Percentiles rank a stretch among this genome's conserved stretches.
Evolutionary conservation across 2,329 filamentous ascomycete genomes (phyloP).

Genomic region (Fusarium devonianum): DNA sequence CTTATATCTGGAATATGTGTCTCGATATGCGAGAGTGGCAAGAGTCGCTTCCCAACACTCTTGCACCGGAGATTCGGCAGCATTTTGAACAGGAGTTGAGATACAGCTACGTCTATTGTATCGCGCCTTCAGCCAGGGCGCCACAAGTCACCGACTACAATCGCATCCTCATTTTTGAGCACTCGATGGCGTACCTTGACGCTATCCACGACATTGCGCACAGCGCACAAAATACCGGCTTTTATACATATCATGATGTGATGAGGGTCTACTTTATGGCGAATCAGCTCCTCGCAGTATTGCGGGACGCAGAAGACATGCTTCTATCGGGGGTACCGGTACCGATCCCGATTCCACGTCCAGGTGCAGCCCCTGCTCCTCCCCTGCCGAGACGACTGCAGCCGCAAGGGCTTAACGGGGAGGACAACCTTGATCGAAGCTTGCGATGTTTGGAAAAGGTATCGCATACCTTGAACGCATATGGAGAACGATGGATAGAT

Average conservation of each 20-base stretch:
- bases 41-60: slow-evolving; percentile 72
- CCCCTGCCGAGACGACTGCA: slow-evolving; percentile 58
- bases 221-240: slow-evolving; percentile 65
- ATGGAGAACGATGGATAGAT: slow-evolving; percentile 66
- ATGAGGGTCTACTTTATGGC: slow-evolving; percentile 81
- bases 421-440: slow-evolving; percentile 63
- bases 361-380: slow-evolving; percentile 58
- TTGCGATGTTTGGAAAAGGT: slow-evolving; percentile 63
- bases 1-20: slow-evolving; percentile 79
- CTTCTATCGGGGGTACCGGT: slow-evolving; percentile 60
- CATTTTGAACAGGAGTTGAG: slow-evolving; percentile 88
- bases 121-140: slow-evolving; percentile 79
- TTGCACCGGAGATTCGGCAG: slow-evolving; percentile 71
- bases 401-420: slow-evolving; percentile 45
- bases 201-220: slow-evolving; percentile 73
- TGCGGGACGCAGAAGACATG: slow-evolving; percentile 64
- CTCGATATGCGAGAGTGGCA: slow-evolving; percentile 82
- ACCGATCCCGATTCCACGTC: slow-evolving; percentile 53
- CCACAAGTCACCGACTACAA: slow-evolving; percentile 78
- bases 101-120: slow-evolving; percentile 89
- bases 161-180: slow-evolving; percentile 83
- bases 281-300: slow-evolving; percentile 67
- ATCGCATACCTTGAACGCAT: slow-evolving; percentile 61
- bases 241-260: slow-evolving; percentile 88
- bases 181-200: slow-evolving; percentile 82